Conservation (phyloP, 2,329 filamentous ascomycete species). For the Ophiostoma pallidulum region DNA sequence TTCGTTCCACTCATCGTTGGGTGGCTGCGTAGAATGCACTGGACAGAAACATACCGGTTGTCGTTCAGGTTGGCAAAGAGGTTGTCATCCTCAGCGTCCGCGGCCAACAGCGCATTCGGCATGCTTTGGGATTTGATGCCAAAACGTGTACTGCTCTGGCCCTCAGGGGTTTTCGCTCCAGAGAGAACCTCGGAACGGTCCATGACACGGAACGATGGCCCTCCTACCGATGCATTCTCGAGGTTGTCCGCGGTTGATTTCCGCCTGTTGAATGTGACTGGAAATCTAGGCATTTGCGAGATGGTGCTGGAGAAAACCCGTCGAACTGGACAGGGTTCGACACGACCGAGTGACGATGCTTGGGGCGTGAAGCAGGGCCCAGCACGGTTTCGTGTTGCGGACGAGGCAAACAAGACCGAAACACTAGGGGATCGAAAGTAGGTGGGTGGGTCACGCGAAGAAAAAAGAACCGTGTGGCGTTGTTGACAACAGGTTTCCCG, state of each 20-base stretch:
- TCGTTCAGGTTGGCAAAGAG: conserved; percentile 48
- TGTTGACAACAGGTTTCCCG: not conserved
- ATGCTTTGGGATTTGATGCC: conserved; percentile 29
- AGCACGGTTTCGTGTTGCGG: not conserved
- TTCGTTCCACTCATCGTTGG: too few species aligned
- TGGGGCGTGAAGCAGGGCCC: not conserved
- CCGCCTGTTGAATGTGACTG: conserved; percentile 49
- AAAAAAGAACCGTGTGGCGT: not conserved
- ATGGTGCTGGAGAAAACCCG: not conserved
- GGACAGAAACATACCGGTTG: conserved; percentile 36
- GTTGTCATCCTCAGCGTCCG: conserved; percentile 38
- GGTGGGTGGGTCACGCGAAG: conserved; percentile 2
- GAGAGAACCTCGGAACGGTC: conserved; percentile 39
- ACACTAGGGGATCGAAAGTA: conserved; percentile 1
- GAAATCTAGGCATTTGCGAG: conserved; percentile 53
- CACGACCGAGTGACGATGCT: not conserved
- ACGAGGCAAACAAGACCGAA: conserved; percentile 3
- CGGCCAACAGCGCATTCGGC: conserved; percentile 30
- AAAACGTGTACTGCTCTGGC: conserved; percentile 32
- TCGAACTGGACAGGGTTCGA: not conserved
- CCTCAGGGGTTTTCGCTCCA: conserved; percentile 41
- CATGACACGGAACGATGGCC: conserved; percentile 49
- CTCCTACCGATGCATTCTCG: conserved; percentile 40
- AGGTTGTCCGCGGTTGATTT: conserved; percentile 48
- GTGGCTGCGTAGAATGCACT: too few species aligned